Evolutionary conservation across 352 stramenopile genomes (phyloP), one percentile per base, ranked within the genome.

Genomic region (Paralagenidium karlingii): DNA sequence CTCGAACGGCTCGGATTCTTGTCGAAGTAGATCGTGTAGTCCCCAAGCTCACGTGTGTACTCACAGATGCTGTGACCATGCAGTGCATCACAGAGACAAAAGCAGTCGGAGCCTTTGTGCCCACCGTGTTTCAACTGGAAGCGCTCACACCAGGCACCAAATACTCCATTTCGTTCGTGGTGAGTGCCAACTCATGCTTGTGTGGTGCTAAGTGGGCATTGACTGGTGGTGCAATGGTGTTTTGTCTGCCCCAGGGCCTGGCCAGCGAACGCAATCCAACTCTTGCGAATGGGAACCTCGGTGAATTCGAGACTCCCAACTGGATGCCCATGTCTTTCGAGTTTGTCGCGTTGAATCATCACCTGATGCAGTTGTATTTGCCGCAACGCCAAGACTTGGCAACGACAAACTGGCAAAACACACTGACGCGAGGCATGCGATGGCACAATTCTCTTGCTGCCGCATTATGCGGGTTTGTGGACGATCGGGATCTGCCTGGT

Each of bases 61-160:
- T 81, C 13, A 59, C 40, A 9, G 60, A 73, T 21, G 27, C 43
- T 28, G 34, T 31, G 22, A 62, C 60, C 11, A 27, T 20, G 3
- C 50, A 75, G 33, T 52, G 63, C 20, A 49, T 52, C 9, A 40
- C 43, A 18, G 38, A 25, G 3, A 40, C 59, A 40, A 26, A n/a
- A 10, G 51, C 46, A 3, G 37, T 85, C 11, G 50, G 68, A 1
- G 53, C 66, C 26, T 80, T 76, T 43, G 47, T 44, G 1, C 68
- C 71, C 18, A 76, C 56, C n/a, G 48, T 82, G 6, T 49, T 82
- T 27, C 81, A 81, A 50, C 26, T 85, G 2, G 64, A 82, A 29
- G 59, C 49, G 1, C 51, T 85, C 26, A 58, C 62, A 26, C 63
- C 71, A 38, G 66, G 38, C 8, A 68, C 58, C 6, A 58, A 61